Conservation (phyloP, 2,329 filamentous ascomycete genomes). For the Cladosporium sp. region DNA sequence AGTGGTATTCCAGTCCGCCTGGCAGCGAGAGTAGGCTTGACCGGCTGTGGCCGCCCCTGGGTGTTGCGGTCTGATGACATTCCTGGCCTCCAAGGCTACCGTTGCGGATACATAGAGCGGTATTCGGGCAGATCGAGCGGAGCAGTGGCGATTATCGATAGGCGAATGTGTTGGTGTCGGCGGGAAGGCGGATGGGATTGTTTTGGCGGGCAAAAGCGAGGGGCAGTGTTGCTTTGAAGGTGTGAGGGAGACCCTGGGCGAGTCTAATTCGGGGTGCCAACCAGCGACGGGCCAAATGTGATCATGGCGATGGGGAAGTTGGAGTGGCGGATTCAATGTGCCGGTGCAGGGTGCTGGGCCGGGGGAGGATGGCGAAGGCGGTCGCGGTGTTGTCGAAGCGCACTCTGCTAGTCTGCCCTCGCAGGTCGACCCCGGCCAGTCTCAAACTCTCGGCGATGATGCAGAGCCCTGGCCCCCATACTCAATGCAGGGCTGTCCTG, state of each 20-base stretch:
- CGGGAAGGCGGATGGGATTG: neutral
- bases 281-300: neutral
- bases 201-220: neutral
- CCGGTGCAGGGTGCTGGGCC: neutral
- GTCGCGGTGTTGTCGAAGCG: slow-evolving; percentile 4
- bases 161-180: neutral
- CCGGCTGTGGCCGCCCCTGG: slow-evolving; percentile 48
- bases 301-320: neutral
- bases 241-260: slow-evolving; percentile 7
- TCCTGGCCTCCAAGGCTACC: slow-evolving; percentile 16
- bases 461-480: neutral
- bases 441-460: slow-evolving; percentile 6
- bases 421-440: neutral
- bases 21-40: slow-evolving; percentile 65
- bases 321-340: neutral
- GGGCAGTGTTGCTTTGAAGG: neutral
- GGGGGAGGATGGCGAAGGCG: neutral
- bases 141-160: slow-evolving; percentile 14
- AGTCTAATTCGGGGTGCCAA: neutral
- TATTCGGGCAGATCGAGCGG: slow-evolving; percentile 10
- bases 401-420: neutral
- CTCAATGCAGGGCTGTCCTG: slow-evolving; percentile 6
- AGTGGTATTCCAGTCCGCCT: slow-evolving; percentile 55
- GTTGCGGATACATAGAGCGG: slow-evolving; percentile 6
- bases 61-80: slow-evolving; percentile 34